Evolutionary conservation across 1,284 basidiomycete genomes (phyloP), one percentile per base, ranked within the genome.

Genomic region (Naganishia albida): DNA sequence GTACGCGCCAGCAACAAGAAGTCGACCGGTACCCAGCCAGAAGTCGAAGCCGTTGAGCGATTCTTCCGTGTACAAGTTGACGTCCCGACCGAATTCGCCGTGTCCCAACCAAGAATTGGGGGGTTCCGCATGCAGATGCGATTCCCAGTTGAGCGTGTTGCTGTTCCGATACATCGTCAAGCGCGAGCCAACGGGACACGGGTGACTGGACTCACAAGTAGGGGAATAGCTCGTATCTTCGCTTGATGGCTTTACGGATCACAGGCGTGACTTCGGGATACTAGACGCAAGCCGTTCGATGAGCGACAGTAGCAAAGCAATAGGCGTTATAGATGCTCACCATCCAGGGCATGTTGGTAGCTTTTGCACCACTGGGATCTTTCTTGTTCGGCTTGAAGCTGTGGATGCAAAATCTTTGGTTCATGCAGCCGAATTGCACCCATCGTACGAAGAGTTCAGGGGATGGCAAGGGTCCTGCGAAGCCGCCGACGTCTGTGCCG

Each of bases 291-390:
- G n/a, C n/a, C 20, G 7, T 13, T 28, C 7, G 20, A 51, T 46
- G n/a, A 55, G 34, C 63, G 38, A 7, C 28, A 60, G 55, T 54
- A 12, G 3, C 42, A 13, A 72, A 34, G 7, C n/a, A 50, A 34
- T 6, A 28, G 8, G 23, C 15, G 18, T 30, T 28, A 30, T 40
- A 26, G 53, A 23, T 48, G 68, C 72, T 69, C 63, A 75, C 74
- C 80, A 81, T 80, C 80, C 80, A 81, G 3, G 80, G 80, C 12
- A 74, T 66, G 69, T 80, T 81, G 30, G 79, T 80, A 43, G 72
- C 69, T 40, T 72, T 73, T 49, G 73, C 73, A 3, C 80, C 80
- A 3, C 68, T 68, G 0, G 73, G 72, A 64, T 80, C 79, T 28
- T 75, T 69, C 55, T 75, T 72, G 64, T 75, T 74, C 7, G 80